Conservation (phyloP, 495 filamentous ascomycete species). For the Neurospora sp. region DNA sequence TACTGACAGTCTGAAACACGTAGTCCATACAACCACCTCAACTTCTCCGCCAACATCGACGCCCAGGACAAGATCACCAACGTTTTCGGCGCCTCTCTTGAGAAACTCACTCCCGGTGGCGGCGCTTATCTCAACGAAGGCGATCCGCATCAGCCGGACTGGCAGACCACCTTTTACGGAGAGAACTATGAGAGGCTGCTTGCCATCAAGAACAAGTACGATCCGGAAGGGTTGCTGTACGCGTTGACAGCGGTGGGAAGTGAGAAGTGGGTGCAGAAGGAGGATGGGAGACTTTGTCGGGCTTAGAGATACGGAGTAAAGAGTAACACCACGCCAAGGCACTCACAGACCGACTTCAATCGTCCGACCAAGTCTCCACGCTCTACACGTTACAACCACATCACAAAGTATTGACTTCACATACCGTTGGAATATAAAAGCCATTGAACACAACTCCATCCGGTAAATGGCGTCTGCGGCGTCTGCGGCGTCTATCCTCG, state of each 20-base stretch:
- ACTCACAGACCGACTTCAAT: no score
- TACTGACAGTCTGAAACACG: neutral
- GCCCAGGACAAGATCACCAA: slow-evolving; percentile 1
- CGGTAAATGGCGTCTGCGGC: neutral
- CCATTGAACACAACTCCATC: neutral
- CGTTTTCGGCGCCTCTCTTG: slow-evolving; percentile 11
- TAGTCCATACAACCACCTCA: neutral
- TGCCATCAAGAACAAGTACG: slow-evolving; percentile 41
- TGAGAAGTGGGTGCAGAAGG: slow-evolving; percentile 38
- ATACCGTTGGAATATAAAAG: neutral
- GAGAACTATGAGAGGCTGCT: slow-evolving; percentile 41
- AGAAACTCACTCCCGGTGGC: slow-evolving; percentile 20
- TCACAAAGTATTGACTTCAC: neutral
- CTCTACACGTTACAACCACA: neutral
- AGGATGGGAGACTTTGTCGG: slow-evolving; percentile 29
- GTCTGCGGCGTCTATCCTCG: neutral
- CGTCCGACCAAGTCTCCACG: no score
- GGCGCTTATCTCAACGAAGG: slow-evolving; percentile 41
- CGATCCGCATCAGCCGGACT: slow-evolving; percentile 48
- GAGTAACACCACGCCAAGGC: no score
- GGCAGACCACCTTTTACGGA: slow-evolving; percentile 50
- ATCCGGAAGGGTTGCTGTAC: slow-evolving; percentile 47
- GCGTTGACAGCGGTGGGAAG: slow-evolving; percentile 44
- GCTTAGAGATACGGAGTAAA: neutral
- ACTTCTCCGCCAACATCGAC: neutral